Evolutionary conservation across 768 basidiomycete genomes (phyloP).

Genomic region (Lactarius tabidus): DNA sequence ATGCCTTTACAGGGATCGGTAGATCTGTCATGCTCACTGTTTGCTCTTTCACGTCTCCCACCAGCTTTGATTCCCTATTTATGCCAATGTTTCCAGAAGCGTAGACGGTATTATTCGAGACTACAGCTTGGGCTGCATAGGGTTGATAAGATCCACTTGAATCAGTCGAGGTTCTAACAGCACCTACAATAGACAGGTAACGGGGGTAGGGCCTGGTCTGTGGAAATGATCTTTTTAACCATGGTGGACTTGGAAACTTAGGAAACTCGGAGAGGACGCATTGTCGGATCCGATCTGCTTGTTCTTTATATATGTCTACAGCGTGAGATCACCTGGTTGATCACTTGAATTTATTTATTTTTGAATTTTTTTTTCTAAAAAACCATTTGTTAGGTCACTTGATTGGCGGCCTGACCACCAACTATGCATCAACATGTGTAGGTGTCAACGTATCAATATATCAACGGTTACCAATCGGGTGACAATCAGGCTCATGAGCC

Average conservation of each 20-base stretch:
- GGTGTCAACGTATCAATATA: too few species aligned
- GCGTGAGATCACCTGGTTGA: background rate
- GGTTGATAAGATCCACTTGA: background rate
- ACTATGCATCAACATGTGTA: too few species aligned
- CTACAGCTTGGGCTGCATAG: slow-evolving; percentile 37
- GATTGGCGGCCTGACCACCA: too few species aligned
- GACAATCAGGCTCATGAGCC: background rate
- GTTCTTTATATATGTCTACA: background rate
- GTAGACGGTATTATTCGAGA: slow-evolving; percentile 36
- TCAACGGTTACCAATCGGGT: too few species aligned
- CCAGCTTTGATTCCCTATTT: slow-evolving; percentile 32
- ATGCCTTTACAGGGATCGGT: background rate
- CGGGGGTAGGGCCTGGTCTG: slow-evolving; percentile 34
- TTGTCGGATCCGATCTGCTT: too few species aligned
- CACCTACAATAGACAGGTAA: slow-evolving; percentile 36
- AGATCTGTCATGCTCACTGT: slow-evolving; percentile 31
- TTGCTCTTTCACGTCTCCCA: slow-evolving; percentile 38
- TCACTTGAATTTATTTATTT: too few species aligned
- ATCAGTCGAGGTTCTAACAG: too few species aligned
- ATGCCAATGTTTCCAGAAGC: slow-evolving; percentile 41
- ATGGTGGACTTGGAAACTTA: slow-evolving; percentile 22
- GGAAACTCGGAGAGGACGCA: background rate
- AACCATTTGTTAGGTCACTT: too few species aligned
- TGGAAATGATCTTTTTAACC: slow-evolving; percentile 32
- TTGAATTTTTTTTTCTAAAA: too few species aligned